Base-by-base conservation (phyloP, 2,329 filamentous ascomycete genomes). In the Phoma sp. region DNA sequence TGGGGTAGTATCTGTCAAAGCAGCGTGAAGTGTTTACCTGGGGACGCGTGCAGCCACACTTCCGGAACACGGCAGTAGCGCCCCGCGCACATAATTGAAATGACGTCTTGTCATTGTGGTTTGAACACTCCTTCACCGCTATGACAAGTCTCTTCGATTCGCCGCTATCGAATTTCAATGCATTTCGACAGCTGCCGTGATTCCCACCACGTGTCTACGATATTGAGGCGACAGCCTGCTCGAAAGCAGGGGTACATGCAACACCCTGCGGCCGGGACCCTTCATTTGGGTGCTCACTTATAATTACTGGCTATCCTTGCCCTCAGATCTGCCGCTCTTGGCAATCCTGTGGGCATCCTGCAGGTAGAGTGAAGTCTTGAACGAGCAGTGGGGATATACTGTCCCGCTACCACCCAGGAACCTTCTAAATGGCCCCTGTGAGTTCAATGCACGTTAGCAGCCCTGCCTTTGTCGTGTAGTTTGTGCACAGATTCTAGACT, bases 281-380 rank as follows among this genome's bases (percentile, higher is more conserved):
- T 5, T 25, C 20, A 21, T 10, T n/a, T 9, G 15, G 42, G 21
- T 34, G 39, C 28, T 40, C 14, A 33, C 26, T 50, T 11, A 23
- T 17, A n/a, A 36, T 49, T 5, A 36, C 45, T 29, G 18, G 51
- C 34, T 25, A 54, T 37, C 53, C 57, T 53, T 51, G 60, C 18
- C 53, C 26, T 43, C 47, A 49, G 52, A 61, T 62, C 53, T 56
- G 47, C 53, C 61, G 57, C 55, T 46, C 50, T 56, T 54, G 50
- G 48, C 51, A 42, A 61, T 61, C 57, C 15, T 53, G 51, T 54
- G 34, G 50, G 29, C 51, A 54, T 33, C 17, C 18, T 39, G 39
- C 21, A 43, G 45, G 34, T 25, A 42, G 51, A 36, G 9, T 33
- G 25, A 51, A 39, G 51, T 40, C 39, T 37, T 32, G 10, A 11